Evolutionary conservation across 2,329 filamentous ascomycete genomes (phyloP), one percentile per base, ranked within the genome.

Genomic region (Sporothrix sp.): DNA sequence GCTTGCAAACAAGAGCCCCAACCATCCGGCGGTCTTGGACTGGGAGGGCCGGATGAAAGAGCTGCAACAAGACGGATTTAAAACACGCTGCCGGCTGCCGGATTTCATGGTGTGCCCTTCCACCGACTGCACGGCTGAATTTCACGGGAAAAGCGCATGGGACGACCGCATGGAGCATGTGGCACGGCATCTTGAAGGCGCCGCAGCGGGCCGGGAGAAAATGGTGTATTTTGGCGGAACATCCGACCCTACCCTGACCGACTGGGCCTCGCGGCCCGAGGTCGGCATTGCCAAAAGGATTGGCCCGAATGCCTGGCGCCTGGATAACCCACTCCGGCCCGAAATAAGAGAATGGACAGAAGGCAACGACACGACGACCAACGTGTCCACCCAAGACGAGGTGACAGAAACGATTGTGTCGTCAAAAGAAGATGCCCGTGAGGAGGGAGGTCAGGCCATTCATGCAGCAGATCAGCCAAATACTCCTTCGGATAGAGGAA

Each of bases 81-180:
- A 72, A 13, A 68, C 68, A n/a, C 73, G 85, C 1, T 79, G 87
- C 25, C 60, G 71, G 3, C 68, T 83, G 0, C 90, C 89, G 0
- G 65, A 62, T 0, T 66, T 70, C 35, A 83, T 83, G 63, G 54
- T 56, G 3, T 89, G 87, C 60, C 75, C 82, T 0, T 78, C 78
- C 2, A 59, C 62, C 0, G 78, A 76, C 54, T 96, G 90, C 63
- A 60, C 56, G 1, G 50, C 58, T 46, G 62, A 64, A 1, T 95
- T 94, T 60, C 63, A 70, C 6, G 86, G 84, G 0, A 54, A 62
- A 0, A 74, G 71, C 6, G 79, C 79, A 10, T 95, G 89, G 89
- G 85, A 93, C 52, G 75, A 82, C 52, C 75, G 86, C 21, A 87
- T 95, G 81, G 90, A 96, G 65, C 90, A 96, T 66, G 79, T 95